Evolutionary conservation across 495 filamentous ascomycete genomes (phyloP), one percentile per base, ranked within the genome.

Genomic region (Penicillium egyptiacum): DNA sequence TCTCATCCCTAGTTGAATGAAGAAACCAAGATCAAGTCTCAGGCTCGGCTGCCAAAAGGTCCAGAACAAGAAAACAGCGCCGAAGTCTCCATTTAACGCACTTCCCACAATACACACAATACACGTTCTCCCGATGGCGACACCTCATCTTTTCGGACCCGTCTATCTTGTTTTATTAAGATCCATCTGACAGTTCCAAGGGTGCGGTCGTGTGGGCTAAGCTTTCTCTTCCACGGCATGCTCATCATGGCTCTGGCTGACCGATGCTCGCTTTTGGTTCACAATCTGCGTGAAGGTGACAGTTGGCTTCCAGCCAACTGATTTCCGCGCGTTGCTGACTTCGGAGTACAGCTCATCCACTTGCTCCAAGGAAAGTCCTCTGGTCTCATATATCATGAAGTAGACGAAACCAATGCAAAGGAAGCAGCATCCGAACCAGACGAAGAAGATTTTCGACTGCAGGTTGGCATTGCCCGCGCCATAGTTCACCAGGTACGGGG

Each of bases 311-410:
- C 23, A 46, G 5, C 43, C 43, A 0, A 46, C 43, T 10, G 43
- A 46, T 12, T 46, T 28, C 11, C 43, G 43, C 43, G 43, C 43
- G 23, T 14, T 46, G 43, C 43, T 46, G 43, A 46, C 43, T 28
- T 46, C 23, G 17, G 43, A 46, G 23, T 46, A 46, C 88, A 92
- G 89, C 62, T 79, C 77, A 74, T 91, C 88, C 62, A 91, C 85
- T 68, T 91, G 87, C 74, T 91, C 88, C 42, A 91, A 86, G 9
- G 86, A 83, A 19, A 91, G 79, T 54, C 88, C 88, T 79, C 89
- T 90, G 64, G 87, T 89, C 78, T 91, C 88, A 31, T 85, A 83
- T 19, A 91, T 77, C 41, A 89, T 74, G 77, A 87, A 81, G 78
- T 83, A 90, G 30, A 86, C 81, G 79, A 84, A 90, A 61, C 87